Evolutionary conservation across 1,284 basidiomycete genomes (phyloP).

Genomic region (Marasmius tenuissimus): DNA sequence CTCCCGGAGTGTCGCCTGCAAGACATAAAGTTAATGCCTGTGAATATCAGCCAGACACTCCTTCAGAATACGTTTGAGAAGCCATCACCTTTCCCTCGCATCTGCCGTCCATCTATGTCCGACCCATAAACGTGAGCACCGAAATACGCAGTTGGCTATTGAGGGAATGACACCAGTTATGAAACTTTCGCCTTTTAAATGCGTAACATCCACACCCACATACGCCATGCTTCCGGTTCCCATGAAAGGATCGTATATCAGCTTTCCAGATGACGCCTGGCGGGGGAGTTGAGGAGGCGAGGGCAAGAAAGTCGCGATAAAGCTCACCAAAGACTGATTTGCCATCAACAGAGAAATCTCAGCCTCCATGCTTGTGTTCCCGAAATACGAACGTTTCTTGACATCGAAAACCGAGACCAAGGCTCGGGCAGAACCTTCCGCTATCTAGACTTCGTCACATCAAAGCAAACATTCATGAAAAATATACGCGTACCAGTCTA

Average conservation of each 20-base stretch:
- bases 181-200: background rate
- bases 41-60: background rate
- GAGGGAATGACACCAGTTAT: background rate
- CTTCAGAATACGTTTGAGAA: background rate
- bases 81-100: slow-evolving; percentile 82
- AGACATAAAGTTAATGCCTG: background rate
- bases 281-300: slow-evolving; percentile 1
- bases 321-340: slow-evolving; percentile 82
- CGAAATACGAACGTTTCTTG: slow-evolving; percentile 89
- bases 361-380: slow-evolving; percentile 98
- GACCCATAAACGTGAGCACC: slow-evolving; percentile 89
- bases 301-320: background rate
- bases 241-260: slow-evolving; percentile 96
- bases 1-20: slow-evolving; percentile 59
- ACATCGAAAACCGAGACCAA: slow-evolving; percentile 78
- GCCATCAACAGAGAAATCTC: slow-evolving; percentile 96
- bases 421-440: slow-evolving; percentile 68
- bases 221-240: slow-evolving; percentile 98
- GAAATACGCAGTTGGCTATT: slow-evolving; percentile 80
- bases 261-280: slow-evolving; percentile 83
- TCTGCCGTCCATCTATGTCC: slow-evolving; percentile 97
- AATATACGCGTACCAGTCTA: slow-evolving; percentile 68
- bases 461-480: background rate
- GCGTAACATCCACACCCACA: slow-evolving; percentile 38
- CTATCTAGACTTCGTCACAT: slow-evolving; percentile 48